Conservation (phyloP, 2,329 filamentous ascomycete genomes). For the Knufia petricola region DNA sequence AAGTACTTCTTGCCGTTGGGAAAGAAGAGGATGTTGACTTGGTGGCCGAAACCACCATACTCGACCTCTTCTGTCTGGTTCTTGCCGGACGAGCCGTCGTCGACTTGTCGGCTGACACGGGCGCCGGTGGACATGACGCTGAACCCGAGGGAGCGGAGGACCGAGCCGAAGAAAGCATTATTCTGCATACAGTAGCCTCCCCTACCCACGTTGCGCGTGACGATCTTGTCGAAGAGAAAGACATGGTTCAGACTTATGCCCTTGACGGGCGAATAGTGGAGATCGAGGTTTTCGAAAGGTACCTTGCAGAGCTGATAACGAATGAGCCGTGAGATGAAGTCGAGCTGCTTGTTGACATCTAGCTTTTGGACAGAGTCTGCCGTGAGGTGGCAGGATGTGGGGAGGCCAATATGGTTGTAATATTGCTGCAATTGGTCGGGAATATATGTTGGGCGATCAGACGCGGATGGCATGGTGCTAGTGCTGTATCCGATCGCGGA, state of each 20-base stretch:
- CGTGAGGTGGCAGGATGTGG: slow-evolving; percentile 7
- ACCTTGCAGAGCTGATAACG: slow-evolving; percentile 39
- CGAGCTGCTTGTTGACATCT: slow-evolving; percentile 26
- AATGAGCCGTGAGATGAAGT: slow-evolving; percentile 29
- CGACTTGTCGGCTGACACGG: slow-evolving; percentile 31
- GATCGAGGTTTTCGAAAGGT: slow-evolving; percentile 48
- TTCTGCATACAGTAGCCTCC: slow-evolving; percentile 56
- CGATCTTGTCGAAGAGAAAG: slow-evolving; percentile 45
- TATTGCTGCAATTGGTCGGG: slow-evolving; percentile 30
- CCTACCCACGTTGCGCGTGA: slow-evolving; percentile 32
- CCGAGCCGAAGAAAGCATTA: slow-evolving; percentile 43
- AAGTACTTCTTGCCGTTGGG: slow-evolving; percentile 33
- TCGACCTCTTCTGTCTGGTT: slow-evolving; percentile 30
- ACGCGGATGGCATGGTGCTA: slow-evolving; percentile 2
- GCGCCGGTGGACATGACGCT: slow-evolving; percentile 48
- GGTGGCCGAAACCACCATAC: slow-evolving; percentile 44
- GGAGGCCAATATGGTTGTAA: slow-evolving; percentile 25
- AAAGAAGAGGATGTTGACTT: slow-evolving; percentile 53
- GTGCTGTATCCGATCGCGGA: background rate
- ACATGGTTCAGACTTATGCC: slow-evolving; percentile 41
- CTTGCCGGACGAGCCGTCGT: slow-evolving; percentile 29
- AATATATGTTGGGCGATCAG: slow-evolving; percentile 26
- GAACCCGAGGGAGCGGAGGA: slow-evolving; percentile 45
- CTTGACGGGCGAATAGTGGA: slow-evolving; percentile 46
- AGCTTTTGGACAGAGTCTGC: slow-evolving; percentile 25